Evolutionary conservation across 148 eudicot species (phyloP).

Genomic region (Vaccinium macrocarpon): DNA sequence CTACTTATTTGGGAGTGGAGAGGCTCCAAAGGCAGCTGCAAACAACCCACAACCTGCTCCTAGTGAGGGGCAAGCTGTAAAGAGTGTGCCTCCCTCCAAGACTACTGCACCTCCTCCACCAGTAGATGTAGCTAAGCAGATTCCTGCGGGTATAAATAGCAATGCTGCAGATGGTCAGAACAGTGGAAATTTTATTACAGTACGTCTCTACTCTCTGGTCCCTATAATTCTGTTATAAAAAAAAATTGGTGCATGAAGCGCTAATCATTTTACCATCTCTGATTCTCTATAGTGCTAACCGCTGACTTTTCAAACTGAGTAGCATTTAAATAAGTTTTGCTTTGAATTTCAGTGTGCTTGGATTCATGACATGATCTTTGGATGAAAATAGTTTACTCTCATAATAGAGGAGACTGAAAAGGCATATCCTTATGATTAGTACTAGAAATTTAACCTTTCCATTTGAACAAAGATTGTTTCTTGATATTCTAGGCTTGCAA

Average conservation of each 20-base stretch:
- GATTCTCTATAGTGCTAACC: background rate
- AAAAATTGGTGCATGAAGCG: too few species aligned
- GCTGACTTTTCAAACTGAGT: background rate
- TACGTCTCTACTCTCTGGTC: slow-evolving; percentile 30
- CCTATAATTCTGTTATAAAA: background rate
- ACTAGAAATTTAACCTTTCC: background rate
- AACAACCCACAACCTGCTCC: slow-evolving; percentile 34
- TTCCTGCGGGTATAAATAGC: slow-evolving; percentile 76
- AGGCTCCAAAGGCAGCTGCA: slow-evolving; percentile 55
- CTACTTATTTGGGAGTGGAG: slow-evolving; percentile 77
- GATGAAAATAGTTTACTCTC: background rate
- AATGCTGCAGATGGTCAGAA: slow-evolving; percentile 70
- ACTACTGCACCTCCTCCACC: slow-evolving; percentile 37
- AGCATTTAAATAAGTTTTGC: background rate
- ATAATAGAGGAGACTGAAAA: background rate
- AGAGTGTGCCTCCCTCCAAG: slow-evolving; percentile 37
- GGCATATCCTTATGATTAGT: background rate
- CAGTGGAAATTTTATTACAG: slow-evolving; percentile 86
- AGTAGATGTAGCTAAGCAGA: slow-evolving; percentile 44
- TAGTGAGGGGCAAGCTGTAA: slow-evolving; percentile 27
- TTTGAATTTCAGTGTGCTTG: background rate
- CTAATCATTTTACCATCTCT: background rate
- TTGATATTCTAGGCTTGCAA: background rate
- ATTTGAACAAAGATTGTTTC: background rate
- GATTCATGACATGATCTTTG: slow-evolving; percentile 8